phyloP scores from a whole-genome alignment of 129 eudicot genomes.

The Arctium minus region DNA sequence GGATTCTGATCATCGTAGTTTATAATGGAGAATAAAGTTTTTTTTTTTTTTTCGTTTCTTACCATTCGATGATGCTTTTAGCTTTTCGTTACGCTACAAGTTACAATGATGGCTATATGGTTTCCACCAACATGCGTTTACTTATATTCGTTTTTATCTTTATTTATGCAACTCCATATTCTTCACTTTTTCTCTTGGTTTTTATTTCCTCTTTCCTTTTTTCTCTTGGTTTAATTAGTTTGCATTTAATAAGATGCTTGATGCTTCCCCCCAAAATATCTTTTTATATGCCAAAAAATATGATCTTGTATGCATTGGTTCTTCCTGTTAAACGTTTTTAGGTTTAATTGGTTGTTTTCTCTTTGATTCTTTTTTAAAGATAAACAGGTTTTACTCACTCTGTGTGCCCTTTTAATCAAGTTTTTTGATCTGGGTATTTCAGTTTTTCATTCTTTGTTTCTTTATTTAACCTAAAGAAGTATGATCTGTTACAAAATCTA shows the following conservation, averaged over 20 bases:
- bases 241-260: neutral
- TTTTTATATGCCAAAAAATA: neutral
- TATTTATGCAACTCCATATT: neutral
- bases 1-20: slow-evolving; percentile 6
- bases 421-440: neutral
- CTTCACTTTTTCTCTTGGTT: neutral
- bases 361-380: neutral
- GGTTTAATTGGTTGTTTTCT: neutral
- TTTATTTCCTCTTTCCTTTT: neutral
- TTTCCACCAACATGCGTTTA: neutral
- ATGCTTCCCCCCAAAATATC: neutral
- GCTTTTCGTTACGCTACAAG: slow-evolving; percentile 8
- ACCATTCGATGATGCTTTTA: slow-evolving; percentile 4
- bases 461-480: neutral
- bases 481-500: slow-evolving; percentile 5
- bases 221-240: neutral
- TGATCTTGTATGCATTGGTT: neutral
- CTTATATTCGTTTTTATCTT: neutral
- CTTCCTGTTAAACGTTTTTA: slow-evolving; percentile 2
- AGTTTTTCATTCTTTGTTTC: neutral
- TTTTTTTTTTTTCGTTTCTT: neutral
- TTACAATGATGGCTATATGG: slow-evolving; percentile 6
- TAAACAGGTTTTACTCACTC: neutral
- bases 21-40: slow-evolving; percentile 20
- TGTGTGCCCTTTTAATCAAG: neutral